Base-by-base conservation (phyloP, 768 basidiomycete genomes). In the Lactarius tabidus region DNA sequence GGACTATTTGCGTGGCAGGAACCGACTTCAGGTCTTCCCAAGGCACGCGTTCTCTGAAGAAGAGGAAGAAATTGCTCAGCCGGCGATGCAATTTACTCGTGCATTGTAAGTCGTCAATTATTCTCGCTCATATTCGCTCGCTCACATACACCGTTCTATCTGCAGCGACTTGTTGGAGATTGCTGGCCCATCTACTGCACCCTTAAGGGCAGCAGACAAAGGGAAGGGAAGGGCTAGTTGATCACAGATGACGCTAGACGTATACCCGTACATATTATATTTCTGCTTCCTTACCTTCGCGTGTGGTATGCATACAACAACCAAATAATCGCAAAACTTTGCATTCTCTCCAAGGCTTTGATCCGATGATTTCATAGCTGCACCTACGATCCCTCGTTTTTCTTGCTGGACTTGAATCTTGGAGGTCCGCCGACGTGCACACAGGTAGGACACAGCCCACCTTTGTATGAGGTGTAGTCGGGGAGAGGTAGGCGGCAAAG, bases 1-100 rank as follows among this genome's bases (percentile, higher is more conserved):
- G 9, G 65, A 62, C 23, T 57, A 43, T 29, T 23, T 66, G 26
- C 2, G 60, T 7, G 60, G 60, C 1, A 51, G 65, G 60, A 45
- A 66, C n/a, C 48, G 60, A 26, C 65, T 66, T 8, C 29, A 57
- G 55, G 38, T 66, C 17, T 33, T 66, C 29, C 51, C 60, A 55
- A 58, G 10, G 55, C 26, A 15, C 33, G 9, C 38, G 23, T 3
- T 10, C 20, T 33, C 54, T 23, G 54, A 33, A 33, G 53, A 66
- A 23, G 65, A 66, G 1, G 60, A 66, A 3, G 60, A 66, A 29
- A 29, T 62, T 26, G 10, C 29, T 6, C 54, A 60, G 38, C 39
- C 48, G 33, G 29, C 23, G 45, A 5, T 53, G 28, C 60, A 51
- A 31, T 35, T 56, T 12, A 36, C 38, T 53, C 65, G 65, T 38